A percentile compares a stretch with the other conserved stretches of the same genome.
phyloP scores from a whole-genome alignment of 2,329 filamentous ascomycete species.

The Ilyonectria robusta region DNA sequence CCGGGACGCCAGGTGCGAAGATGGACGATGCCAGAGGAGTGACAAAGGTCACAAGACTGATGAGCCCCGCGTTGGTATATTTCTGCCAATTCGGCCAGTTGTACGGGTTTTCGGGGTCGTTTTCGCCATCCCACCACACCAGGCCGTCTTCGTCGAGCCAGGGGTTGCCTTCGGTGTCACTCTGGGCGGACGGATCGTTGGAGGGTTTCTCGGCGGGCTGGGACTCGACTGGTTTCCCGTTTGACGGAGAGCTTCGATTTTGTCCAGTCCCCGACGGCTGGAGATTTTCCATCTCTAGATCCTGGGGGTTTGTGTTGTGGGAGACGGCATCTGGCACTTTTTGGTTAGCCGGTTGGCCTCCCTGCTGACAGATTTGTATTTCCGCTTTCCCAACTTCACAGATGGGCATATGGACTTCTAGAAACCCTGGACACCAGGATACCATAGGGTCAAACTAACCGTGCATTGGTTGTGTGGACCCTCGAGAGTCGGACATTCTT shows the following conservation, averaged over 20 bases:
- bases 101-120: constrained; percentile 73
- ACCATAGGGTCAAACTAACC: neutral
- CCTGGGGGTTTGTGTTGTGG: neutral
- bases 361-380: neutral
- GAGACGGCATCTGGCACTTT: neutral
- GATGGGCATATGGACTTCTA: neutral
- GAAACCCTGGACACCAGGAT: neutral
- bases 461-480: neutral
- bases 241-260: neutral
- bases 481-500: neutral
- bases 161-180: neutral
- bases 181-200: neutral
- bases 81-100: constrained; percentile 72
- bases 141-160: constrained; percentile 25
- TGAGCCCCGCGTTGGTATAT: constrained; percentile 49
- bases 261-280: neutral
- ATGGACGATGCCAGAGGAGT: constrained; percentile 63
- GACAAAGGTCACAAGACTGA: constrained; percentile 54
- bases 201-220: neutral
- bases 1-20: constrained; percentile 73
- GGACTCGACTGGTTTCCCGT: neutral
- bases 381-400: neutral
- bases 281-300: neutral
- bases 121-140: constrained; percentile 72
- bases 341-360: neutral